phyloP scores from a whole-genome alignment of 805 yeast species.

The Ogataea populi-albae region DNA sequence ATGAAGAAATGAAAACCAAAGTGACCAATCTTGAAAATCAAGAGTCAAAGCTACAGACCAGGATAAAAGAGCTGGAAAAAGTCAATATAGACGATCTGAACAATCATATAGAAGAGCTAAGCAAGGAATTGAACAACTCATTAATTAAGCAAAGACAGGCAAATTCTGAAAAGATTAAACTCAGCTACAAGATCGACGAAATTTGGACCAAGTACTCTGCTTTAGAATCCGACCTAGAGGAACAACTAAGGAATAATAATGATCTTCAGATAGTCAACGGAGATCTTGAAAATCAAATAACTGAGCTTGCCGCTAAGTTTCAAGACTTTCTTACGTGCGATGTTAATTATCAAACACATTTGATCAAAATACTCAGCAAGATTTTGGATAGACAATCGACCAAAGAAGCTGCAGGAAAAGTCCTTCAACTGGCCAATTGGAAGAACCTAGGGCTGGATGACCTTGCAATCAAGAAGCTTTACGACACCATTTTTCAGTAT shows the following conservation, averaged over 20 bases:
- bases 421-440: conserved; percentile 39
- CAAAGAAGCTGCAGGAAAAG: conserved; percentile 53
- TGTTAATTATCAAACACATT: conserved; percentile 45
- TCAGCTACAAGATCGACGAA: conserved; percentile 40
- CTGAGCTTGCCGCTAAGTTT: conserved; percentile 6
- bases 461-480: conserved; percentile 31
- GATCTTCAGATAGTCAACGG: conserved; percentile 42
- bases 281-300: conserved; percentile 34
- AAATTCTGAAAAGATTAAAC: conserved; percentile 21
- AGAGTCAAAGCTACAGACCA: not conserved
- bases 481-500: conserved; percentile 38
- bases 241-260: conserved; percentile 18
- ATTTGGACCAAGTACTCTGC: conserved; percentile 17
- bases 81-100: conserved; percentile 4
- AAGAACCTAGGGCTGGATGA: conserved; percentile 23
- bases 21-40: not conserved
- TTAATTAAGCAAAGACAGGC: conserved; percentile 15
- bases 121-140: conserved; percentile 12
- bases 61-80: not conserved
- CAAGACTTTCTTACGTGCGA: conserved; percentile 30
- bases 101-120: conserved; percentile 3
- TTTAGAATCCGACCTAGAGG: conserved; percentile 18
- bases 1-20: conserved; percentile 1
- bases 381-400: conserved; percentile 59
- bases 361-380: conserved; percentile 49